A percentile compares a stretch with the other conserved stretches of the same genome.
phyloP scores from a whole-genome alignment of 306 rosid species.

The Cucurbita pepo region DNA sequence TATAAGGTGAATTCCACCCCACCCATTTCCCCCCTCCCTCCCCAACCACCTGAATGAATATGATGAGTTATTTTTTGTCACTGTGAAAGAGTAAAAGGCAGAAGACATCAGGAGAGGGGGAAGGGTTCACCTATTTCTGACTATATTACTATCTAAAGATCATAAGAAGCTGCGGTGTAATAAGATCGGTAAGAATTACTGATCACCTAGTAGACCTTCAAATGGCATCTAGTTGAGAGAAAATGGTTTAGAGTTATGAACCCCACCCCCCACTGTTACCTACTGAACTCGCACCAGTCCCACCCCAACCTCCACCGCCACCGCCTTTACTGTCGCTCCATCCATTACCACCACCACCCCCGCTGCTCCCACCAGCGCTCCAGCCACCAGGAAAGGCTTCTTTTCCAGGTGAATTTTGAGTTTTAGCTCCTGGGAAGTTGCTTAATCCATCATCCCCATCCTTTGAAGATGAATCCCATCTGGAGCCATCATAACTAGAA shows the following conservation, averaged over 20 bases:
- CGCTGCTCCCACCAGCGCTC: conserved; percentile 30
- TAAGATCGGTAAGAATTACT: background rate
- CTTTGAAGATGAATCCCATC: conserved; percentile 57
- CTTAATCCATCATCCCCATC: conserved; percentile 57
- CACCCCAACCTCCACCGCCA: background rate
- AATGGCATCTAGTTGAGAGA: background rate
- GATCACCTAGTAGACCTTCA: background rate
- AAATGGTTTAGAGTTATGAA: background rate
- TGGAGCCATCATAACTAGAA: conserved; percentile 33
- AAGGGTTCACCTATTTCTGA: background rate
- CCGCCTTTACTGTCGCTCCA: background rate
- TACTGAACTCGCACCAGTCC: background rate
- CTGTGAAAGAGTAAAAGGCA: background rate
- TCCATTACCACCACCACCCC: conserved; percentile 1
- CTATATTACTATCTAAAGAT: background rate
- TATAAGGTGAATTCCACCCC: background rate
- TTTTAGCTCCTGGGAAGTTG: conserved; percentile 60
- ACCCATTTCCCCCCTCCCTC: background rate
- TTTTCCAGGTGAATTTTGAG: conserved; percentile 73
- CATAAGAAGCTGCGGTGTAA: background rate
- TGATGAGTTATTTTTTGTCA: background rate
- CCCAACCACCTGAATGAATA: background rate
- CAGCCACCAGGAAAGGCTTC: conserved; percentile 88
- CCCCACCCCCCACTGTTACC: conserved; percentile 2
- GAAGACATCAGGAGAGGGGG: background rate